Evolutionary conservation across 305 asterid genomes (phyloP), one percentile per base, ranked within the genome.

Genomic region (Solanum hybrid): DNA sequence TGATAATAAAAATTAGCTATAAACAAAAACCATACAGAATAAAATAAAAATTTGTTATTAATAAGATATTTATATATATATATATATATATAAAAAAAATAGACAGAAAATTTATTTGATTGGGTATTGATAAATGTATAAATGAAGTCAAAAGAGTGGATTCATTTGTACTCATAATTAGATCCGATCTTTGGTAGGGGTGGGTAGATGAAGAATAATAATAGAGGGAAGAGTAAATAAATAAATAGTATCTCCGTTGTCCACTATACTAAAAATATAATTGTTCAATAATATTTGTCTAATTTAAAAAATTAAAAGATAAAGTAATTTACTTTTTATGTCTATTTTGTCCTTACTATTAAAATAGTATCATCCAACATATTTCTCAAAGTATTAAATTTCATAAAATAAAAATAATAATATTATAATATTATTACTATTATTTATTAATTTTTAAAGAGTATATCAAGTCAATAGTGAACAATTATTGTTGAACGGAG

Each of bases 391-490:
- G 0, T 56, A 56, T 6, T 17, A 7, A 56, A 56, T 56, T 56
- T 6, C 1, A 17, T 6, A 17, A 56, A 51, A 51, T 0, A 1
- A 14, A 51, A 38, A 9, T 10, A 40, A 11, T 3, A 29, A 29
- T 29, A 40, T 10, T 3, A 5, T 0, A 51, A 2, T 5, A 17
- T 17, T 45, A 40, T 40, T 12, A 0, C 2, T 40, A 40, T 12
- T 42, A 42, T 42, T 42, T 42, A 42, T 42, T 40, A 40, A 40
- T 40, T 40, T 40, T 40, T 40, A 40, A 40, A 40, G 0, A 40
- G 0, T 40, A 40, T 40, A 5, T 0, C 0, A 56, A 17, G 0
- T 56, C 0, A 56, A 56, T 56, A 6, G 0, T 56, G 4, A 0
- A 56, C 1, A 56, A 56, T 0, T 56, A 19, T 6, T 19, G 0